Evolutionary conservation across 2,329 filamentous ascomycete genomes (phyloP).

Genomic region (Pyricularia grisea): DNA sequence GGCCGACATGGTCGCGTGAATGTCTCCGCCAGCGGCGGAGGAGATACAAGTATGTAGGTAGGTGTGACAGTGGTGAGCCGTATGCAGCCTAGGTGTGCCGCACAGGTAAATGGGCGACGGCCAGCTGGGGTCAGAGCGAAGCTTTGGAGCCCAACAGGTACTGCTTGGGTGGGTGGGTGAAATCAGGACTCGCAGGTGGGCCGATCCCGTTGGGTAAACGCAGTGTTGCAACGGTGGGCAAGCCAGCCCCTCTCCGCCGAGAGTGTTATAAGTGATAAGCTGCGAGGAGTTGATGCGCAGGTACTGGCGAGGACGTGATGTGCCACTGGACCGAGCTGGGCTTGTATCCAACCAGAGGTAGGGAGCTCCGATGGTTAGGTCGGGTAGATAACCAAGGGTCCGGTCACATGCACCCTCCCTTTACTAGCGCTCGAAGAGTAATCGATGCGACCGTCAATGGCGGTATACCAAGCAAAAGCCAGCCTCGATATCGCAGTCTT

Average conservation of each 20-base stretch:
- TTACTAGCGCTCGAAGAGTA: not conserved
- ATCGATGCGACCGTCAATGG: not conserved
- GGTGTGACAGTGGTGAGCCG: not conserved
- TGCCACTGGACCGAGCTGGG: not conserved
- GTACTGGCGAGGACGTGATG: not conserved
- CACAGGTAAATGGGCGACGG: not conserved
- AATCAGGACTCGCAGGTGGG: not conserved
- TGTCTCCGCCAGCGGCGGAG: conserved; percentile 4
- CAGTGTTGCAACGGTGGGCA: not conserved
- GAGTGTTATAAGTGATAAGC: not conserved
- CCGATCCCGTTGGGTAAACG: not conserved
- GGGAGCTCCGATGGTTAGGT: not conserved
- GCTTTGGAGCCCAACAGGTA: not conserved
- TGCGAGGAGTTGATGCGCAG: not conserved
- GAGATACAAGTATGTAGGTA: not conserved
- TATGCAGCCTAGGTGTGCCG: not conserved
- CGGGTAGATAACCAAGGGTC: not conserved
- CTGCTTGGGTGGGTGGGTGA: not conserved
- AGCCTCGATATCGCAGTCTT: not conserved
- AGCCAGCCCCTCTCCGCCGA: not conserved
- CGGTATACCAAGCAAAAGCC: not conserved
- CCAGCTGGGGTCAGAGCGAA: not conserved
- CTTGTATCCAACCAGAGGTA: conserved; percentile 1
- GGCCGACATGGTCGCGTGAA: conserved; percentile 38
- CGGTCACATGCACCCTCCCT: conserved; percentile 5